Evolutionary conservation across 2,329 filamentous ascomycete species (phyloP).

Genomic region (Tolypocladium inflatum): DNA sequence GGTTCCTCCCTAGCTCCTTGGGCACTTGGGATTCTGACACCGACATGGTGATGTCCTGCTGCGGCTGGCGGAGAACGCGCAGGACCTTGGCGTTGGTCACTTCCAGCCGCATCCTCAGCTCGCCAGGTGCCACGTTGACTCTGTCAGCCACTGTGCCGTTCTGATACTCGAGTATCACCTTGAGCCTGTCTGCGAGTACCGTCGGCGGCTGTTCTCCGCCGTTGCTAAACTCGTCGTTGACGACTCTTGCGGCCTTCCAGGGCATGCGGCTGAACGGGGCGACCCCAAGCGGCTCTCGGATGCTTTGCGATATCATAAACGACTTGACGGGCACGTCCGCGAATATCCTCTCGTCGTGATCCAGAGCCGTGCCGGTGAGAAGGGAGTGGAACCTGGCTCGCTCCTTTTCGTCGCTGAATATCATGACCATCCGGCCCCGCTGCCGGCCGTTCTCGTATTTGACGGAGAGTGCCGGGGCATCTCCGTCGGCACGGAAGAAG

Average conservation of each 20-base stretch:
- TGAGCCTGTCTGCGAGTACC: constrained; percentile 66
- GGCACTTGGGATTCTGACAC: constrained; percentile 58
- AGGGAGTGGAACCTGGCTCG: constrained; percentile 62
- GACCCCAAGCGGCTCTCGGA: constrained; percentile 39
- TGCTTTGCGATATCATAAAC: constrained; percentile 50
- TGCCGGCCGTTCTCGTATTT: constrained; percentile 57
- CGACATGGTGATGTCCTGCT: constrained; percentile 68
- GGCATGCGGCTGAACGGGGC: constrained; percentile 39
- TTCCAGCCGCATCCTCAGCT: constrained; percentile 57
- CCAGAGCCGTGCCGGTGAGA: constrained; percentile 62
- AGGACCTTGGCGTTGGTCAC: constrained; percentile 52
- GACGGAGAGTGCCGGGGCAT: constrained; percentile 59
- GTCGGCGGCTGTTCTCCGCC: constrained; percentile 53
- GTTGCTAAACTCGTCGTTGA: constrained; percentile 60
- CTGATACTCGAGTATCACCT: constrained; percentile 66
- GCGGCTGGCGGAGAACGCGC: constrained; percentile 60
- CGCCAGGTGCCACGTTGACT: constrained; percentile 70
- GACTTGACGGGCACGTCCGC: constrained; percentile 58
- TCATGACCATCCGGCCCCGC: constrained; percentile 65
- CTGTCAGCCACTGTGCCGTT: constrained; percentile 75
- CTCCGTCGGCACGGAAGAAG: constrained; percentile 63
- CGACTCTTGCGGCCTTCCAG: constrained; percentile 61
- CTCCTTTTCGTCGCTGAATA: constrained; percentile 66
- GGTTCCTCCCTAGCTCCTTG: constrained; percentile 51
- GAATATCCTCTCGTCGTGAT: constrained; percentile 59